Evolutionary conservation across 2,329 filamentous ascomycete species (phyloP).

Genomic region (Apiospora phragmitis): DNA sequence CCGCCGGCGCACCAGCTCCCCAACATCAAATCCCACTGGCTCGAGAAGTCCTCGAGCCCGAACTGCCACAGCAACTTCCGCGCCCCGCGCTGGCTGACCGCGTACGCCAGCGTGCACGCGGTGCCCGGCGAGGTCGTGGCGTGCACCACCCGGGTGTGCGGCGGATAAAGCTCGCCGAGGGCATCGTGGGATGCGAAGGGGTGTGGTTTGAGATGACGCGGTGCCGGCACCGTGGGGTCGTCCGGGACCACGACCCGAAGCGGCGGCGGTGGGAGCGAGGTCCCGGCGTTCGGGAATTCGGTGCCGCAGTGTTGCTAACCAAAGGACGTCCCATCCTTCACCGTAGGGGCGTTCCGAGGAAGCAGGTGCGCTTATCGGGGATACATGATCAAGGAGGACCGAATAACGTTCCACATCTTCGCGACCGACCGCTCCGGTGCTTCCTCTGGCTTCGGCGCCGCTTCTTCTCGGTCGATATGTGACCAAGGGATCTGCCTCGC

Average conservation of each 20-base stretch:
- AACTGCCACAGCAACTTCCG: slow-evolving; percentile 13
- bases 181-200: slow-evolving; percentile 11
- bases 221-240: slow-evolving; percentile 15
- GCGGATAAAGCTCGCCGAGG: not conserved
- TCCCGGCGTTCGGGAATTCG: slow-evolving; percentile 13
- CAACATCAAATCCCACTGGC: slow-evolving; percentile 30
- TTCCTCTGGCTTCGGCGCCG: not conserved
- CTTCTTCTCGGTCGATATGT: not conserved
- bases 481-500: too few species aligned
- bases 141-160: slow-evolving; percentile 16
- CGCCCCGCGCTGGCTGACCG: slow-evolving; percentile 15
- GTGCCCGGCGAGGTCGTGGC: slow-evolving; percentile 11
- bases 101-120: slow-evolving; percentile 17
- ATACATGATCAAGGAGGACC: slow-evolving; percentile 15
- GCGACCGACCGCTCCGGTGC: slow-evolving; percentile 22
- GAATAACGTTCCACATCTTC: slow-evolving; percentile 20
- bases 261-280: slow-evolving; percentile 13
- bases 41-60: slow-evolving; percentile 21
- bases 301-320: slow-evolving; percentile 39
- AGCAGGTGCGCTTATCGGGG: not conserved
- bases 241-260: slow-evolving; percentile 14
- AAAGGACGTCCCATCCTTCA: slow-evolving; percentile 38
- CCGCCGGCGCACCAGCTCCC: slow-evolving; percentile 26
- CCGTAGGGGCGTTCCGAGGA: slow-evolving; percentile 10
- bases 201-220: slow-evolving; percentile 6